A percentile compares a stretch with the other conserved stretches of the same genome.
Conservation (phyloP, 2,329 filamentous ascomycete species). For the Fusarium fujikuroi region DNA sequence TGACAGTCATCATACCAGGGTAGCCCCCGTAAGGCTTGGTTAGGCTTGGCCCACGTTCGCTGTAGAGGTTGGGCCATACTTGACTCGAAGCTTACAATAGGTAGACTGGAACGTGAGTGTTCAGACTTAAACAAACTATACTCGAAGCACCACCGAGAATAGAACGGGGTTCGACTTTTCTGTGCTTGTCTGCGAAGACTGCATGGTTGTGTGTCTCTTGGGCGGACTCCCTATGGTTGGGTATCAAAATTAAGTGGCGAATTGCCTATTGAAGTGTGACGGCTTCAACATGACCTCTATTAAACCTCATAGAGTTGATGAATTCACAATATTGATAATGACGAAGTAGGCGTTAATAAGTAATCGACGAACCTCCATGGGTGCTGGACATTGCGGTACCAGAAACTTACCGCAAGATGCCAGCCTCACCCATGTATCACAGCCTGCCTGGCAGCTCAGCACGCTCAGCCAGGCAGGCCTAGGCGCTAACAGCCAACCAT, state of each 20-base stretch:
- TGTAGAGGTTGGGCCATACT: conserved; percentile 11
- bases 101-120: background rate
- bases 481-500: conserved; percentile 27
- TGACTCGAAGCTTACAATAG: conserved; percentile 11
- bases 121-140: background rate
- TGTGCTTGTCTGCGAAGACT: background rate
- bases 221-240: background rate
- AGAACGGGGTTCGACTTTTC: background rate
- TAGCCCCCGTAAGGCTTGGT: conserved; percentile 19
- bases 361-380: background rate
- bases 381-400: conserved; percentile 5
- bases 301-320: background rate
- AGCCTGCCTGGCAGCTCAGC: conserved; percentile 4
- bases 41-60: conserved; percentile 22
- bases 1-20: conserved; percentile 25
- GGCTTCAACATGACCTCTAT: background rate
- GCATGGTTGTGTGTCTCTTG: background rate
- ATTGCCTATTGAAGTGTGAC: background rate
- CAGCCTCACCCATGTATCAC: conserved; percentile 8
- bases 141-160: conserved; percentile 7
- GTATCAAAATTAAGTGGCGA: background rate
- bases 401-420: conserved; percentile 14
- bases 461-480: conserved; percentile 16
- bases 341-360: conserved; percentile 4
- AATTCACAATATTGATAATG: background rate